A percentile compares a stretch with the other conserved stretches of the same genome.
phyloP scores from a whole-genome alignment of 192 early-diverging fungal species.

The Gorgonomyces haynaldii region DNA sequence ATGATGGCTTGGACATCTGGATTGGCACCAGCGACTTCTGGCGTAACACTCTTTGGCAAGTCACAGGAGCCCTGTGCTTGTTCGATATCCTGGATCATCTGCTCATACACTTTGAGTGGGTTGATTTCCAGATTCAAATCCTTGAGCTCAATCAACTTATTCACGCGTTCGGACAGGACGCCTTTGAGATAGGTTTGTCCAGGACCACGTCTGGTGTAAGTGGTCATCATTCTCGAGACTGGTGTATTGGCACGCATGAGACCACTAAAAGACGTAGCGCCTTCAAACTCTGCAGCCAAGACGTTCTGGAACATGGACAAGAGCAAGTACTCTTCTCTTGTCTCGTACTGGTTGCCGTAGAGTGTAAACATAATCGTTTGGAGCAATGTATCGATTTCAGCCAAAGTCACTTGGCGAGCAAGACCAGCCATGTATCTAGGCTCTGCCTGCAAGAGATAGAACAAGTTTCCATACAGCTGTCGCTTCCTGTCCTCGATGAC shows the following conservation, averaged over 20 bases:
- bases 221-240: constrained; percentile 96
- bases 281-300: constrained; percentile 83
- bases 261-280: constrained; percentile 76
- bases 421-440: constrained; percentile 83
- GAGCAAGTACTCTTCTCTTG: constrained; percentile 87
- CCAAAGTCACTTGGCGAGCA: constrained; percentile 66
- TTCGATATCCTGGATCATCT: constrained; percentile 70
- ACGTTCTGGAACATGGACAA: constrained; percentile 93
- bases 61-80: constrained; percentile 45
- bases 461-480: constrained; percentile 73
- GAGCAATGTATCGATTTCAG: constrained; percentile 86
- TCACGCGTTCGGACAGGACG: constrained; percentile 66
- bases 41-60: constrained; percentile 65
- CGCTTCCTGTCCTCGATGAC: constrained; percentile 68
- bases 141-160: constrained; percentile 63
- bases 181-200: constrained; percentile 88
- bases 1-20: constrained; percentile 77
- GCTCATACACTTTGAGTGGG: constrained; percentile 82
- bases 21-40: constrained; percentile 71
- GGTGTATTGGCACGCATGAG: constrained; percentile 90
- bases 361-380: constrained; percentile 96
- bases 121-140: constrained; percentile 90
- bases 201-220: constrained; percentile 85
- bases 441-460: constrained; percentile 83
- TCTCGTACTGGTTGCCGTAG: constrained; percentile 94